Evolutionary conservation across 768 basidiomycete genomes (phyloP), one percentile per base, ranked within the genome.

Genomic region (Phanerochaete carnosa): DNA sequence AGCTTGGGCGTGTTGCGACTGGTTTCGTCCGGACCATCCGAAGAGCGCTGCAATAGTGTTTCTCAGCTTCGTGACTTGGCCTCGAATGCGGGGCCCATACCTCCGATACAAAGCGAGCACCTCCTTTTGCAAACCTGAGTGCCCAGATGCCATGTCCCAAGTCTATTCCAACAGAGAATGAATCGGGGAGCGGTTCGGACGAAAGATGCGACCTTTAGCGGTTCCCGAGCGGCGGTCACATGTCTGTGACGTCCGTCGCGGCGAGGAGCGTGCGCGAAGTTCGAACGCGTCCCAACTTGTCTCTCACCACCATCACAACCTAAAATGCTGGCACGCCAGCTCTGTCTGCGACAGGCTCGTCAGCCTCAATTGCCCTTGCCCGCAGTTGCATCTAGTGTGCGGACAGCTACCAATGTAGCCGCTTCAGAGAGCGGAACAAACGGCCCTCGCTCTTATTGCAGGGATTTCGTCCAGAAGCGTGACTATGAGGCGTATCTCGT

Each of bases 401-500:
- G 57, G 22, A 25, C 9, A 26, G 50, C 58, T 1, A 29, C 58
- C 11, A 59, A 37, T 45, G 49, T 28, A 22, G 49, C 61, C 37
- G 9, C 33, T 32, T 28, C 32, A 16, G 63, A 66, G 13, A 57
- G 53, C 15, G 65, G 68, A 2, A 30, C 60, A 11, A 58, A 57
- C 16, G 69, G 69, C 23, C 65, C 88, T 43, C 69, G 73, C 16
- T 78, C 77, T 46, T 92, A 92, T 68, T 95, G 92, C 81, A 80
- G 71, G 60, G 78, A 84, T 37, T 76, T 90, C 58, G 87, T 94
- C 56, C 85, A 79, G 61, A 89, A 85, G 74, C 84, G 90, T 67
- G 92, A 95, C 77, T 90, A 93, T 70, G 90, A 93, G 55, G 86
- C 88, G 16, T 92, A 81, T 69, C 77, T 95, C 29, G 77, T 80